A percentile compares a stretch with the other conserved stretches of the same genome.
phyloP scores from a whole-genome alignment of 441 rosid genomes.

The California macrophylla region DNA sequence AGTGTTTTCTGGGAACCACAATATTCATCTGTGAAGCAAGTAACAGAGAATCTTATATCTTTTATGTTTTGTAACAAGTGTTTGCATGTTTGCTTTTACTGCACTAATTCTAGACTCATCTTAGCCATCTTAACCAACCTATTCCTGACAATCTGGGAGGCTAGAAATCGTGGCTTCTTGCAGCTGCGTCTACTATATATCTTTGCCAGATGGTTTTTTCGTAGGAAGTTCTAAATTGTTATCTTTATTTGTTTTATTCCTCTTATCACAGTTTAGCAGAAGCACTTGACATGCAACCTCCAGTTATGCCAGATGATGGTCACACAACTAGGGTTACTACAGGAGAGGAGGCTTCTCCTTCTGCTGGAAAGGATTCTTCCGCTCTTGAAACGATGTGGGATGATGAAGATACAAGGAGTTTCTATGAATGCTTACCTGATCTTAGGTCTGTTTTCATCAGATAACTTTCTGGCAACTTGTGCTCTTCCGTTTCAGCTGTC shows the following conservation, averaged over 20 bases:
- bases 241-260: background rate
- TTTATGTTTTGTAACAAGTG: background rate
- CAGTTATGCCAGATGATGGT: conserved; percentile 95
- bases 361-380: conserved; percentile 69
- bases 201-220: background rate
- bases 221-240: background rate
- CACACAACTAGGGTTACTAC: conserved; percentile 87
- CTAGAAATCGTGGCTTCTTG: background rate
- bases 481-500: conserved; percentile 1
- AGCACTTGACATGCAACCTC: conserved; percentile 96
- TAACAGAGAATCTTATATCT: background rate
- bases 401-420: conserved; percentile 93
- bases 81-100: background rate
- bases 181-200: conserved; percentile 1
- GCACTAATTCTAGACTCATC: background rate
- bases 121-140: background rate
- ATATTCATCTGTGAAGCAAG: background rate
- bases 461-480: background rate
- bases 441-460: conserved; percentile 54
- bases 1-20: background rate
- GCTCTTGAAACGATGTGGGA: conserved; percentile 84
- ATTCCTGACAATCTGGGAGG: background rate
- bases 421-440: conserved; percentile 93
- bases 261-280: conserved; percentile 66
- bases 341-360: conserved; percentile 72